These are phyloP conservation scores for Hypoxylon sp. DNA, from an alignment of 2,329 filamentous ascomycete genomes.

Conservation along the genomic window DNA sequence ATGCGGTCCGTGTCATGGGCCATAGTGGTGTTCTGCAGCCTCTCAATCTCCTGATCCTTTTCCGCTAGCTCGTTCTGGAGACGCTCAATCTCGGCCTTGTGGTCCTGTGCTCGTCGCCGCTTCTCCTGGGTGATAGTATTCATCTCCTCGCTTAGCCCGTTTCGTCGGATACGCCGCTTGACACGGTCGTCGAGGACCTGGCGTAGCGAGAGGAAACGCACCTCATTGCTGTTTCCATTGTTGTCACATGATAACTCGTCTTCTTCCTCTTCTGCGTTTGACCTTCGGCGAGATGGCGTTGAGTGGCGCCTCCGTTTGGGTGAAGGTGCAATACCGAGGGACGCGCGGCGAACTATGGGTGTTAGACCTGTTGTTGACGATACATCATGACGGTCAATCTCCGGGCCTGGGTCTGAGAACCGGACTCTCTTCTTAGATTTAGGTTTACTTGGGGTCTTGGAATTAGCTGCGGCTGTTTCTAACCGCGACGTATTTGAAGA, in stretches of 20 bases:
- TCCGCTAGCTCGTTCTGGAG: conserved; percentile 65
- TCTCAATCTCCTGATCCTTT: conserved; percentile 68
- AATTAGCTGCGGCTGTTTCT: conserved; percentile 40
- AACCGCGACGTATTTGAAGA: conserved; percentile 35
- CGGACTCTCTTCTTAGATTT: conserved; percentile 66
- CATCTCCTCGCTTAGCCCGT: conserved; percentile 71
- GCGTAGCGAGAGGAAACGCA: conserved; percentile 66
- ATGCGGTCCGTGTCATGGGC: conserved; percentile 63
- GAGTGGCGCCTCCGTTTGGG: conserved; percentile 64
- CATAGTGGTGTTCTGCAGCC: conserved; percentile 66
- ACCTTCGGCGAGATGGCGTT: conserved; percentile 54
- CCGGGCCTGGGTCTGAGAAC: conserved; percentile 71
- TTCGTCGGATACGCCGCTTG: conserved; percentile 70
- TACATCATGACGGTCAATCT: conserved; percentile 48
- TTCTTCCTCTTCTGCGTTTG: conserved; percentile 23
- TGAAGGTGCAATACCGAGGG: conserved; percentile 56
- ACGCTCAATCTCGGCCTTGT: conserved; percentile 64
- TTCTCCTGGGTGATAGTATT: conserved; percentile 66
- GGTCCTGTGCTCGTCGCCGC: conserved; percentile 57
- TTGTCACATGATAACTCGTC: conserved; percentile 46
- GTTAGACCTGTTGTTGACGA: conserved; percentile 67
- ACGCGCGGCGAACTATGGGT: conserved; percentile 69
- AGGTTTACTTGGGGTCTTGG: conserved; percentile 53
- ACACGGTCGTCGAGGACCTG: conserved; percentile 68
- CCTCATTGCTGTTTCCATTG: conserved; percentile 52